Evolutionary conservation across 1,284 basidiomycete species (phyloP), one percentile per base, ranked within the genome.

Genomic region (Vanrija pseudolonga): DNA sequence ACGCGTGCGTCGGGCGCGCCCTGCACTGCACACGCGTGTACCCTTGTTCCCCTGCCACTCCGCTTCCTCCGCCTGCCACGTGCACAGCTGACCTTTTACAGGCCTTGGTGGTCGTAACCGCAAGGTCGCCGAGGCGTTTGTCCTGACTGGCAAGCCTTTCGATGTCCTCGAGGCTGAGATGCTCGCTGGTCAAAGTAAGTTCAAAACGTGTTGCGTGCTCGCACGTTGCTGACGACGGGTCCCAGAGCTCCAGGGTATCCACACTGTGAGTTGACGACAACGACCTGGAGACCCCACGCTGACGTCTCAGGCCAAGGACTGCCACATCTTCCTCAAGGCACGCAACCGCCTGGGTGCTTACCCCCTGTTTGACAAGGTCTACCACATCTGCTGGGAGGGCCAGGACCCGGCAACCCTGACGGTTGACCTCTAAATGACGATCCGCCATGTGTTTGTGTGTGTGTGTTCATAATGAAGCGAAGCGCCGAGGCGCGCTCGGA

Each of bases 31-130:
- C 26, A 32, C 32, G 32, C 32, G 32, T 32, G 32, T 12, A 32
- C 32, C 32, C 32, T 12, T 32, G 11, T 26, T 6, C 7, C 26
- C 26, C 26, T 26, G 26, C 26, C 11, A 3, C 26, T 26, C 3
- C 26, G 26, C 26, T 11, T 6, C 26, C 26, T 26, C 26, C 32
- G 11, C 12, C 32, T 15, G 5, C 32, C 32, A 32, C 32, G 32
- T 32, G 32, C 32, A 32, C 32, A 9, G 32, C 32, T 32, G 32
- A 32, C 14, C 5, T 5, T 12, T 14, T 4, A 12, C 52, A 75
- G 74, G 75, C 60, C 73, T 82, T 19, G 81, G 81, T 19, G 82
- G 82, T 4, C 70, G 82, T 41, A 83, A 83, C 67, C 72, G 78
- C 51, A 78, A 79, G 66, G 63, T 62, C 41, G 76, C 76, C 6